These are phyloP conservation scores for Verticillium albo-atrum DNA, from an alignment of 2,329 filamentous ascomycete species.

Conservation along the genomic window DNA sequence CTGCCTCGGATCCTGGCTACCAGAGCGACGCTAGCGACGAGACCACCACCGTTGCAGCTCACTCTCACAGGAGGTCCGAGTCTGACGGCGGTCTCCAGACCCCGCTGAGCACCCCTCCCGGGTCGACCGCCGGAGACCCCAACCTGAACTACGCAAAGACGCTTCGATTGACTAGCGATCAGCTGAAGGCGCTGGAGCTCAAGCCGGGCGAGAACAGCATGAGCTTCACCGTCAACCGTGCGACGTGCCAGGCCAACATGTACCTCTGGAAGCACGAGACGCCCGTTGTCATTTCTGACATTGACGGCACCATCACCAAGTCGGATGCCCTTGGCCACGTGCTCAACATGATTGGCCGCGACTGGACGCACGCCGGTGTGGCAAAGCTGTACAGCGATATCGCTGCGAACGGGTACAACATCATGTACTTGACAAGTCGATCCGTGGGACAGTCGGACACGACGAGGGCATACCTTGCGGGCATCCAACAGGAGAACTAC, in stretches of 20 bases:
- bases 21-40: constrained; percentile 79
- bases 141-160: constrained; percentile 95
- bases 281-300: constrained; percentile 96
- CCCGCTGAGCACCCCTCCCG: constrained; percentile 66
- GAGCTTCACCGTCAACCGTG: constrained; percentile 94
- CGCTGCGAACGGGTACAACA: constrained; percentile 92
- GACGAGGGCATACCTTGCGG: constrained; percentile 83
- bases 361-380: constrained; percentile 96
- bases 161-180: constrained; percentile 87
- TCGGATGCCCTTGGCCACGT: constrained; percentile 93
- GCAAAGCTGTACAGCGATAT: constrained; percentile 98
- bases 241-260: constrained; percentile 88
- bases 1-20: constrained; percentile 88
- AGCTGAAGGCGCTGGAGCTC: constrained; percentile 80
- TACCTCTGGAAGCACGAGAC: constrained; percentile 89
- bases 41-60: constrained; percentile 39
- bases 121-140: constrained; percentile 61
- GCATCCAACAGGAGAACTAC: constrained; percentile 84
- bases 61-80: constrained; percentile 59
- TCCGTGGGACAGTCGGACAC: constrained; percentile 91
- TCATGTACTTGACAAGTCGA: constrained; percentile 94
- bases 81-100: constrained; percentile 60
- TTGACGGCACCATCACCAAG: constrained; percentile 98
- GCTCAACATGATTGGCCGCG: constrained; percentile 90
- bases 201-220: constrained; percentile 86